phyloP scores from a whole-genome alignment of 75 land plant species.

The Pinus tabuliformis region DNA sequence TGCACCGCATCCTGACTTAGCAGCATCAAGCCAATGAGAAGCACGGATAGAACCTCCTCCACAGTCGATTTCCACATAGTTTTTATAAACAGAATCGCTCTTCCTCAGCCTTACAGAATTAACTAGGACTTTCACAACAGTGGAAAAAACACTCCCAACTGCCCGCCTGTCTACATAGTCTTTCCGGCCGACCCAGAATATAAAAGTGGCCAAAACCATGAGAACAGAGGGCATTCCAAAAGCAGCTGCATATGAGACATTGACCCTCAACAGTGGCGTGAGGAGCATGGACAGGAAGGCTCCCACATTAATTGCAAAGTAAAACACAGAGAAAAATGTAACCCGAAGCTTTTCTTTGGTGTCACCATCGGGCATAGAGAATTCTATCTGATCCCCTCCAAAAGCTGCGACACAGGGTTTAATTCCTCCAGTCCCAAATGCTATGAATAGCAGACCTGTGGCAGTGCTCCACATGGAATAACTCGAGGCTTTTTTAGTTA shows the following conservation, averaged over 20 bases:
- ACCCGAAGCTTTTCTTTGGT: conserved; percentile 20
- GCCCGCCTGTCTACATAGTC: conserved; percentile 24
- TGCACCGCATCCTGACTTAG: conserved; percentile 15
- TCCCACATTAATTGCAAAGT: conserved; percentile 37
- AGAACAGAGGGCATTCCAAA: conserved; percentile 37
- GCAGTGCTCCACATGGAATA: no score
- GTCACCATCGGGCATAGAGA: conserved; percentile 25
- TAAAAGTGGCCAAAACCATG: conserved; percentile 25
- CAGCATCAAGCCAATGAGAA: conserved; percentile 32
- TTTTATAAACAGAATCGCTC: not conserved
- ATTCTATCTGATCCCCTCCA: conserved; percentile 36
- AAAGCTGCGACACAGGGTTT: conserved; percentile 31
- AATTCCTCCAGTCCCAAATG: conserved; percentile 23
- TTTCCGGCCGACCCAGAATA: conserved; percentile 31
- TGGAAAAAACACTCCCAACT: conserved; percentile 27
- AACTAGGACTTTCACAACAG: conserved; percentile 16
- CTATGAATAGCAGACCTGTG: no score
- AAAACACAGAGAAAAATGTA: conserved; percentile 34
- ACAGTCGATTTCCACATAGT: not conserved
- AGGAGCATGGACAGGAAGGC: conserved; percentile 28
- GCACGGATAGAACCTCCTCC: not conserved
- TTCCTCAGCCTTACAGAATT: conserved; percentile 22
- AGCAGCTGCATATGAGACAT: conserved; percentile 28
- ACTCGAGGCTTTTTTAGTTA: no score
- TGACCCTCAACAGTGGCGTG: conserved; percentile 25